Percentiles rank a stretch among this genome's conserved stretches.
Conservation (phyloP, 176 grass and related monocot genomes). For the Avena insularis region DNA sequence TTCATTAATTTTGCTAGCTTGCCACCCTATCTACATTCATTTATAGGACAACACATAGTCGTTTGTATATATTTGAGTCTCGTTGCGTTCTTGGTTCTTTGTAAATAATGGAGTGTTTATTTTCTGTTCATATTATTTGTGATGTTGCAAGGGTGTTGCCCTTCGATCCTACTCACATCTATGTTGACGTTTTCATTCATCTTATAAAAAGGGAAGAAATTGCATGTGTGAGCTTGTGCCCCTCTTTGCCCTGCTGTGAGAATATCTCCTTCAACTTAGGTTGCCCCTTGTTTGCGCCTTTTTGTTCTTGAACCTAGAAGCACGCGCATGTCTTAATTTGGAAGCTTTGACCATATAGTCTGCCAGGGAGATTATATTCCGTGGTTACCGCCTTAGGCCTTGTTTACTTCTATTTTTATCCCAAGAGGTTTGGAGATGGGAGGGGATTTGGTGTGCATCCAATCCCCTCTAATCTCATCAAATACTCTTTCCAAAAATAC, state of each 20-base stretch:
- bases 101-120: conserved; percentile 5
- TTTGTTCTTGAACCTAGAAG: not conserved
- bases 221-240: not conserved
- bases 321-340: not conserved
- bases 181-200: conserved; percentile 9
- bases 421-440: no score
- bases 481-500: no score
- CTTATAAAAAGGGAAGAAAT: not conserved
- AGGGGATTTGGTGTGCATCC: no score
- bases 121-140: conserved; percentile 9
- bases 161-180: conserved; percentile 31
- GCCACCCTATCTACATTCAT: not conserved
- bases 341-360: not conserved
- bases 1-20: no score
- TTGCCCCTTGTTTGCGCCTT: not conserved
- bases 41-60: not conserved
- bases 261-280: not conserved
- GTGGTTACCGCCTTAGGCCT: no score
- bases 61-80: not conserved
- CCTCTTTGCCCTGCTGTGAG: not conserved
- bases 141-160: not conserved
- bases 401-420: no score
- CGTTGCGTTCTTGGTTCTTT: not conserved
- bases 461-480: no score
- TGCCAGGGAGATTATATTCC: not conserved